Percentiles rank a stretch among this genome's conserved stretches.
phyloP scores from a whole-genome alignment of 2,329 filamentous ascomycete species.

The Hawksworthiomyces lignivorus region DNA sequence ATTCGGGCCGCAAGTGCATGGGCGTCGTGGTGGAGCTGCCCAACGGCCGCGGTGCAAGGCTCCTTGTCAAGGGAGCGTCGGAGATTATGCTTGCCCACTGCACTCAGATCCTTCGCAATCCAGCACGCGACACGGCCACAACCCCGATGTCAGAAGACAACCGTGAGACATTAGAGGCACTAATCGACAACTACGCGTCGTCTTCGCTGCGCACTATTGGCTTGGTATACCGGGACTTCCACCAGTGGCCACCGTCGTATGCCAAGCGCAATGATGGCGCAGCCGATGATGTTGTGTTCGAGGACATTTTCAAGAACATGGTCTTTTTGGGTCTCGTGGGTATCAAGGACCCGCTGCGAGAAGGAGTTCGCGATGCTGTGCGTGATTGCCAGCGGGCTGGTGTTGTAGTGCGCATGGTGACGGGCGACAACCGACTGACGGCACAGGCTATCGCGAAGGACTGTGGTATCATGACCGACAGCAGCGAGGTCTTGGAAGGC shows the following conservation, averaged over 20 bases:
- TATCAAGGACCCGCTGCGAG: constrained; percentile 73
- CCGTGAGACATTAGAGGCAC: constrained; percentile 47
- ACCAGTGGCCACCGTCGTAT: constrained; percentile 70
- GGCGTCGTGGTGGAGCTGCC: constrained; percentile 47
- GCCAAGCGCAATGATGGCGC: constrained; percentile 47
- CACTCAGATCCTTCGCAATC: constrained; percentile 41
- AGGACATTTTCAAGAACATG: constrained; percentile 61
- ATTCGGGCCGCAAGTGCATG: constrained; percentile 69
- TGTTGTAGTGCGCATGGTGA: constrained; percentile 78
- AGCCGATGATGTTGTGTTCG: constrained; percentile 55
- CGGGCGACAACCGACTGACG: constrained; percentile 73
- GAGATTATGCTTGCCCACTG: constrained; percentile 56
- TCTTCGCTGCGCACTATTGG: constrained; percentile 79
- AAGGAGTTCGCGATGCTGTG: constrained; percentile 67
- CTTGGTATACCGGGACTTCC: constrained; percentile 75
- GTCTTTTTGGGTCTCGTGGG: constrained; percentile 63
- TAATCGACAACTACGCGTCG: constrained; percentile 72
- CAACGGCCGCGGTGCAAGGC: constrained; percentile 39
- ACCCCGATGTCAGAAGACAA: constrained; percentile 43
- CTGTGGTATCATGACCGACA: constrained; percentile 63
- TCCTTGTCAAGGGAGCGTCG: constrained; percentile 58
- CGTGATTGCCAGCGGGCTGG: constrained; percentile 66
- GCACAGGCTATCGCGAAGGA: constrained; percentile 72
- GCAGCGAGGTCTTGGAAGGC: constrained; percentile 69
- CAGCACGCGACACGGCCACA: constrained; percentile 35